Base-by-base conservation (phyloP, 2,329 filamentous ascomycete genomes). In the Colletotrichum kahawae region DNA sequence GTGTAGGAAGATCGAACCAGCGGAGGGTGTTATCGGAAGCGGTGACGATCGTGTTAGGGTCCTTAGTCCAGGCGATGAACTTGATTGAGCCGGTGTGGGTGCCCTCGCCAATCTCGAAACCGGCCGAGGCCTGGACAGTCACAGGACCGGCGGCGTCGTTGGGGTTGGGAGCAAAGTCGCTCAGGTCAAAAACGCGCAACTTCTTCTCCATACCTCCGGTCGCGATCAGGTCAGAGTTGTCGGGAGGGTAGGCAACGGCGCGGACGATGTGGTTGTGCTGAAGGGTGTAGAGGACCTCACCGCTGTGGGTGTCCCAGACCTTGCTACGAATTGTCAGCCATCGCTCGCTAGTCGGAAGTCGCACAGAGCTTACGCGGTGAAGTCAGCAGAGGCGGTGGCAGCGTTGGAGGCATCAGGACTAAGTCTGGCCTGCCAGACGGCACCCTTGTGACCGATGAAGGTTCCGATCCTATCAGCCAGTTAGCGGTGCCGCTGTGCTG, bases 141-240 rank as follows among this genome's bases (percentile, higher is more conserved):
- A 87, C 82, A 29, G 88, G 83, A 34, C 80, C 77, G 36, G 79
- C 80, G 21, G 81, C 74, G 63, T 82, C 69, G 76, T 83, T 57
- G 79, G 84, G 71, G 80, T 82, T 29, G 77, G 79, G 48, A 80
- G 85, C 85, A 54, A 90, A 88, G 75, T 92, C 91, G 18, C 92
- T 92, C 18, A 99, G 88, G 80, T 98, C 96, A 82, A 97, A 99
- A 77, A 99, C 93, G 68, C 96, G 95, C 67, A 99, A 90, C 85
- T 97, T 98, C 90, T 98, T 98, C 86, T 99, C 97, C 87, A 95
- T 95, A 31, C 97, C 97, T 38, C 96, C 97, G 0, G 97, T 98
- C 7, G 96, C 97, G 33, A 99, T 89, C 71, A 98, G 93, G n/a
- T 94, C 94, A 27, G 92, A 93, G 69, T 93, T 91, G 79, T 96